These are phyloP conservation scores for Hirsutella rhossiliensis DNA, from an alignment of 2,329 filamentous ascomycete species.

Conservation along the genomic window DNA sequence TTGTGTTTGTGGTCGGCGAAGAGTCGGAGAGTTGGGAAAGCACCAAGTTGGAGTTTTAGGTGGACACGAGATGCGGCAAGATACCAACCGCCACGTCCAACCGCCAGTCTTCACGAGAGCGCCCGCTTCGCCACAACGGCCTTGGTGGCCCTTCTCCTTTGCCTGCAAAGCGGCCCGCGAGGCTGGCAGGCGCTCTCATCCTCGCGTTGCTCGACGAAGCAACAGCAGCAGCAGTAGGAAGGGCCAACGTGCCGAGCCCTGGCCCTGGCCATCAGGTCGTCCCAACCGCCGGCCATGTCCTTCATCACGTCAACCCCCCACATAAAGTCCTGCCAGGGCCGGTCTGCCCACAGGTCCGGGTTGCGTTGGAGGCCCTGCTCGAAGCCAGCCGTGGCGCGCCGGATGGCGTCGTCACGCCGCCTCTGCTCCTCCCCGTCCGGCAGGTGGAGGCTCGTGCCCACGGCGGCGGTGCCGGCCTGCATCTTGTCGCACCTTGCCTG, in stretches of 20 bases:
- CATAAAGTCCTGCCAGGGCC: constrained; percentile 15
- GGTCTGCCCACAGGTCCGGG: constrained; percentile 15
- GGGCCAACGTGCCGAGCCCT: no score
- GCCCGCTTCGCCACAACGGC: no score
- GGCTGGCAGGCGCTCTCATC: neutral
- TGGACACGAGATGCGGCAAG: no score
- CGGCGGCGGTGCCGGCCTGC: constrained; percentile 7
- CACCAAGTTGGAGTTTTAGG: no score
- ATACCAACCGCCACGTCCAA: no score
- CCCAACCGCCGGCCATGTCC: constrained; percentile 8
- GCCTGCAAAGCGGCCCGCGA: neutral
- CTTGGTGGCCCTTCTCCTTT: no score
- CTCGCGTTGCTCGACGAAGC: neutral
- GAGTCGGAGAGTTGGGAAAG: no score
- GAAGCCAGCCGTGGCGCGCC: constrained; percentile 1
- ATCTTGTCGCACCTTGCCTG: constrained; percentile 10
- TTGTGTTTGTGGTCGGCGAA: no score
- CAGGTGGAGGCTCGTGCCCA: constrained; percentile 7
- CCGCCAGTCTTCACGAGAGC: no score
- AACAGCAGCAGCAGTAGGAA: neutral
- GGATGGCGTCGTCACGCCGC: constrained; percentile 9
- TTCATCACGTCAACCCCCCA: constrained; percentile 19
- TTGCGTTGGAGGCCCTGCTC: constrained; percentile 5
- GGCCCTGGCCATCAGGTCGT: constrained; percentile 2
- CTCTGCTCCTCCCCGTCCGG: constrained; percentile 8